Conservation (phyloP, 768 basidiomycete species). For the Leucocoprinus leucothites region DNA sequence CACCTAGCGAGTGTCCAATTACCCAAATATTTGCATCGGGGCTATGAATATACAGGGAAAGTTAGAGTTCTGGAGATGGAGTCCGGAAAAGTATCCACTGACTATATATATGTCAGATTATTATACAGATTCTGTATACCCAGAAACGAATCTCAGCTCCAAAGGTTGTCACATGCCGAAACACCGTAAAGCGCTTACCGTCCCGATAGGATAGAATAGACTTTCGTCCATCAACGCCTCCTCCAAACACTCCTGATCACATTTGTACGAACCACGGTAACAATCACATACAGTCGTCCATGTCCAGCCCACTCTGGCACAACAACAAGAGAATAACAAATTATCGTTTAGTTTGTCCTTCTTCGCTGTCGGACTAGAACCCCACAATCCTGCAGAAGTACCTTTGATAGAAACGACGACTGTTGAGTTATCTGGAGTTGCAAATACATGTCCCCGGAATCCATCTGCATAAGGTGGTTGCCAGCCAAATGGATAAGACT, state of each 20-base stretch:
- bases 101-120: constrained; percentile 90
- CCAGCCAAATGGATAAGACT: constrained; percentile 91
- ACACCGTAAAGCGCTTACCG: constrained; percentile 45
- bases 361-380: constrained; percentile 79
- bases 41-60: constrained; percentile 19
- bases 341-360: constrained; percentile 97
- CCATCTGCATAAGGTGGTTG: constrained; percentile 76
- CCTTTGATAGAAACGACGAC: constrained; percentile 92
- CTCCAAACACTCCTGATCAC: constrained; percentile 78
- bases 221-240: constrained; percentile 71
- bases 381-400: constrained; percentile 73
- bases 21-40: constrained; percentile 91
- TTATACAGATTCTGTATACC: constrained; percentile 80
- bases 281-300: constrained; percentile 96
- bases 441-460: constrained; percentile 90
- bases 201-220: constrained; percentile 88
- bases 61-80: background rate
- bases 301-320: constrained; percentile 86
- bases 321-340: constrained; percentile 91
- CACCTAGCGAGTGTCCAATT: constrained; percentile 69
- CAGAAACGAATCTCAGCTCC: background rate
- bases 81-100: constrained; percentile 14
- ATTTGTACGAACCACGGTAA: constrained; percentile 75
- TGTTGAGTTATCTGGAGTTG: constrained; percentile 76
- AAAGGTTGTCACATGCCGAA: background rate